Percentiles rank a stretch among this genome's conserved stretches.
Evolutionary conservation across 2,329 filamentous ascomycete species (phyloP).

Genomic region (Diplodia seriata): DNA sequence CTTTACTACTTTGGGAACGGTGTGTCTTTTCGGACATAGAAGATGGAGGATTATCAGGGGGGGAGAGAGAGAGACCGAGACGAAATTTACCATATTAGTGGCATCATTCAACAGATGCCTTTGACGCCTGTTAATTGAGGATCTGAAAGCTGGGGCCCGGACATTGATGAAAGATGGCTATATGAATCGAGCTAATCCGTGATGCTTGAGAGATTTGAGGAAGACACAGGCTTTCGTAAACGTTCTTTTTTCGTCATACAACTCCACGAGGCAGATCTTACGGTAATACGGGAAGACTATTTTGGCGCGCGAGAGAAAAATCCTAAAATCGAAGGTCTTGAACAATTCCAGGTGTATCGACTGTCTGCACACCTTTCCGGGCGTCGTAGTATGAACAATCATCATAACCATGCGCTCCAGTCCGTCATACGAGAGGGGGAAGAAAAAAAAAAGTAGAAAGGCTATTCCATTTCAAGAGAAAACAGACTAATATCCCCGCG

Average conservation of each 20-base stretch:
- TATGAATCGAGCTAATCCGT: too few relatives aligned
- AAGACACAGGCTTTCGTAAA: too few relatives aligned
- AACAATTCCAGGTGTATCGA: neutral
- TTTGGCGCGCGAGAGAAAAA: neutral
- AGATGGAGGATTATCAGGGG: neutral
- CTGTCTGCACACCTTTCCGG: neutral
- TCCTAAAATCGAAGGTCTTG: neutral
- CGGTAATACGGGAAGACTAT: too few relatives aligned
- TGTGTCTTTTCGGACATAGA: neutral
- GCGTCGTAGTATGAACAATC: neutral
- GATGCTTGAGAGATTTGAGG: too few relatives aligned
- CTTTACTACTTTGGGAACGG: neutral
- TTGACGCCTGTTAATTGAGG: neutral
- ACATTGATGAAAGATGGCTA: neutral
- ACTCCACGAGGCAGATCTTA: too few relatives aligned
- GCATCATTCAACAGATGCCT: conserved; percentile 1
- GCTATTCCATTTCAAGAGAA: neutral
- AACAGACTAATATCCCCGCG: neutral
- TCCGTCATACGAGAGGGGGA: neutral
- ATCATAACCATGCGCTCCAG: neutral
- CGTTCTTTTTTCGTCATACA: too few relatives aligned
- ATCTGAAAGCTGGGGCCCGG: neutral
- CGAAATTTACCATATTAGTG: neutral
- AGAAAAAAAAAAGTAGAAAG: neutral
- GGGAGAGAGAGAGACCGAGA: neutral